Evolutionary conservation across 2,329 filamentous ascomycete genomes (phyloP), one percentile per base, ranked within the genome.

Genomic region (Macroventuria anomochaeta): DNA sequence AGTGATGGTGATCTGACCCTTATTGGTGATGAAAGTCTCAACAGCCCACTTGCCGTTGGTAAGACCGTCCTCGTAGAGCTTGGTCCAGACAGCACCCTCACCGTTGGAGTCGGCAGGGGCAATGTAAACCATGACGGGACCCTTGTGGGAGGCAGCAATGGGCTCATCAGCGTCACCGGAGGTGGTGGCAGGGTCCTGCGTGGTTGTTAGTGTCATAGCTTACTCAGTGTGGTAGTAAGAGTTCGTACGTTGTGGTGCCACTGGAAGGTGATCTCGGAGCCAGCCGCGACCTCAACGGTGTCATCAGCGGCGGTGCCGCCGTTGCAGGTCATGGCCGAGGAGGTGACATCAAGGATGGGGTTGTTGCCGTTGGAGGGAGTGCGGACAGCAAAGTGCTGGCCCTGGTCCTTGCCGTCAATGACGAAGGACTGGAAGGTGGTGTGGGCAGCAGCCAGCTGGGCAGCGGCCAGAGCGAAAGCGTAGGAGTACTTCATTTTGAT

Each of bases 61-160:
- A 29, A 70, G 70, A 53, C 75, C 75, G 13, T 73, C 71, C 54
- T 77, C 70, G n/a, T 67, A 71, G 50, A 79, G 61, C 68, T 76
- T 79, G 54, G 79, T 75, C 81, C 80, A 84, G 67, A 81, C 80
- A 53, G 74, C 72, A 17, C 80, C 79, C 36, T 76, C 71, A 38
- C 80, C 80, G 48, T 79, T 76, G 49, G 67, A 67, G 15, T 67
- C 59, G 28, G 71, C 70, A 26, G 70, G 69, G 6, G 80, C 80
- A 55, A 83, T 78, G 67, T 80, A 84, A 57, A 79, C 81, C 65
- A 80, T 77, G 68, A 83, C 66, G 42, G 81, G 81, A 6, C 81
- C 81, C 71, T 76, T 72, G 76, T 83, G 81, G 37, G 78, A 80
- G n/a, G 65, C 55, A 59, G 76, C 81, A 40, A 84, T 81, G 69